Evolutionary conservation across 1,284 basidiomycete genomes (phyloP).

Genomic region (Dichomitus squalens): DNA sequence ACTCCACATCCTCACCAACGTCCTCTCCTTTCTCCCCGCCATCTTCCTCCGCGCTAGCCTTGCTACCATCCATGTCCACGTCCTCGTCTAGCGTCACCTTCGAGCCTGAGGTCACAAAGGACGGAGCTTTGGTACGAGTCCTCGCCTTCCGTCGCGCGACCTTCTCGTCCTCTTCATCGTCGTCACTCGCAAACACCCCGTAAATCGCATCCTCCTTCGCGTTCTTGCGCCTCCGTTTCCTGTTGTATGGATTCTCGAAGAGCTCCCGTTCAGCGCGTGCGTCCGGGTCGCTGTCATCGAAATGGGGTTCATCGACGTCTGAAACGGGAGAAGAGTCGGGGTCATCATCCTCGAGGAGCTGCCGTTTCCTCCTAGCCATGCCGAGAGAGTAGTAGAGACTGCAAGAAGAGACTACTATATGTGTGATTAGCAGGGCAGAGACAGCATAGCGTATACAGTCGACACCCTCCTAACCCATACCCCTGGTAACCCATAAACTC

Average conservation of each 20-base stretch:
- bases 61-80: conserved; percentile 34
- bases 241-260: conserved; percentile 79
- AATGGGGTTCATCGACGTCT: conserved; percentile 49
- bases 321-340: conserved; percentile 59
- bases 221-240: conserved; percentile 63
- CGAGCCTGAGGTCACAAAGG: conserved; percentile 65
- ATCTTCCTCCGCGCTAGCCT: conserved; percentile 33
- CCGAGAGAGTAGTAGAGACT: not conserved
- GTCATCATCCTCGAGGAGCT: conserved; percentile 76
- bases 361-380: conserved; percentile 85
- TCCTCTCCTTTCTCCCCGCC: conserved; percentile 31
- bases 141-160: conserved; percentile 39
- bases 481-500: too few relatives aligned
- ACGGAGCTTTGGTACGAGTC: conserved; percentile 80
- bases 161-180: conserved; percentile 48
- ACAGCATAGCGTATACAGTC: too few relatives aligned
- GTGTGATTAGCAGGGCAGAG: too few relatives aligned
- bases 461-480: too few relatives aligned
- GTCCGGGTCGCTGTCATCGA: conserved; percentile 64
- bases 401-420: not conserved
- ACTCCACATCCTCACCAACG: conserved; percentile 37
- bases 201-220: conserved; percentile 81
- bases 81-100: conserved; percentile 44
- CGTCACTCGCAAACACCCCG: conserved; percentile 82
- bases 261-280: conserved; percentile 76